Percentiles rank a stretch among this genome's conserved stretches.
Conservation (phyloP, 768 basidiomycete species). For the Boletus vinaceobasis region DNA sequence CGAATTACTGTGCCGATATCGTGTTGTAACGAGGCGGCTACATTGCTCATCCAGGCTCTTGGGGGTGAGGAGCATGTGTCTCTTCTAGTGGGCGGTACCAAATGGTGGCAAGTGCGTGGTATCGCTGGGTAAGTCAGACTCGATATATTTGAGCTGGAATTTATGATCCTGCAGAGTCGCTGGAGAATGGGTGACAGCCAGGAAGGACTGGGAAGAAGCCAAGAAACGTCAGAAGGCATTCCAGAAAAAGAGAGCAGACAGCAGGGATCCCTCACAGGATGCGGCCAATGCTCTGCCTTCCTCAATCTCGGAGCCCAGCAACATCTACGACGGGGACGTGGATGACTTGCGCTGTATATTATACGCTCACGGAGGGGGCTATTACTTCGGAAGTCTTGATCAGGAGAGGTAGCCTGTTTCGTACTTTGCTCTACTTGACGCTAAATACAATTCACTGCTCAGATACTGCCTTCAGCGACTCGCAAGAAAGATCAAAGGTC, state of each 20-base stretch:
- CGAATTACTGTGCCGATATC: slow-evolving; percentile 70
- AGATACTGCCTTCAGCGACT: slow-evolving; percentile 77
- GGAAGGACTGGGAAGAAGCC: slow-evolving; percentile 76
- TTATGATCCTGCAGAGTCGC: slow-evolving; percentile 52
- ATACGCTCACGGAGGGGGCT: slow-evolving; percentile 81
- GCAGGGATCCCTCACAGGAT: slow-evolving; percentile 7
- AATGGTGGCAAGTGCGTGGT: slow-evolving; percentile 98
- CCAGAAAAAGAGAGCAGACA: slow-evolving; percentile 30
- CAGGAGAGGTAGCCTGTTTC: slow-evolving; percentile 54
- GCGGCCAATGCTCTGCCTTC: slow-evolving; percentile 13
- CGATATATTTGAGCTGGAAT: slow-evolving; percentile 11
- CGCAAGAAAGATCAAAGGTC: slow-evolving; percentile 90
- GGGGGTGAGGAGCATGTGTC: slow-evolving; percentile 78
- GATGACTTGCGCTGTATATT: slow-evolving; percentile 83
- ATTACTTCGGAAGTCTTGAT: slow-evolving; percentile 79
- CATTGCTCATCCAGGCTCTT: slow-evolving; percentile 67
- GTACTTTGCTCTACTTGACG: slow-evolving; percentile 1
- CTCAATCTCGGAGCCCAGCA: slow-evolving; percentile 31
- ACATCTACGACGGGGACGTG: slow-evolving; percentile 64
- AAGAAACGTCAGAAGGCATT: slow-evolving; percentile 54
- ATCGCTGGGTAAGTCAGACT: slow-evolving; percentile 59
- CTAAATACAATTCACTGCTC: slow-evolving; percentile 1
- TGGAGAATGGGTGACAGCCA: slow-evolving; percentile 84
- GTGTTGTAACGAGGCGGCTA: slow-evolving; percentile 72
- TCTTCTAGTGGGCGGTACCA: slow-evolving; percentile 78